Evolutionary conservation across 148 eudicot species (phyloP).

Genomic region (Selenicereus undatus): DNA sequence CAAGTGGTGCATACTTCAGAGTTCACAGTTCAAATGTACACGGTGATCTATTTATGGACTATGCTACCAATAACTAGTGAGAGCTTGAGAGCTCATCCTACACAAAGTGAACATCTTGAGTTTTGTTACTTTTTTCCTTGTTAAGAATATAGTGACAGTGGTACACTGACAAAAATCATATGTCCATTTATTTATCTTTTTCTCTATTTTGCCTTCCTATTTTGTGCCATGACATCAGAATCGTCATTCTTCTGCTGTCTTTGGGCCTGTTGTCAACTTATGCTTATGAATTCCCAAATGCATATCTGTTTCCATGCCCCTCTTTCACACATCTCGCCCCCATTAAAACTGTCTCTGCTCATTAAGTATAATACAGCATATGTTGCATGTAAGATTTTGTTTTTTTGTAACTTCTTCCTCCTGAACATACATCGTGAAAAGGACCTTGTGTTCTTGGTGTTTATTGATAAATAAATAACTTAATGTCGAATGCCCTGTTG

Average conservation of each 20-base stretch:
- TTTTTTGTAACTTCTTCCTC: no score
- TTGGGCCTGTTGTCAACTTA: neutral
- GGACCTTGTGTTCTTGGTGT: no score
- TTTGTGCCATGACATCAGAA: neutral
- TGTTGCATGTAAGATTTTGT: no score
- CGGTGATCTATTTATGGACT: neutral
- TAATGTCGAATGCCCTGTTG: neutral
- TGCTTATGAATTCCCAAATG: neutral
- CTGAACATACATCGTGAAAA: no score
- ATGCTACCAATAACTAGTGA: neutral
- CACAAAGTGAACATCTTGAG: neutral
- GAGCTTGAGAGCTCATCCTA: neutral
- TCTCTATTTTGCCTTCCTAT: neutral
- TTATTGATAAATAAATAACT: no score
- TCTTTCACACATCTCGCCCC: neutral
- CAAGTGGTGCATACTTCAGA: neutral
- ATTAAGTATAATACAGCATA: no score
- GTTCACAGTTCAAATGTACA: neutral
- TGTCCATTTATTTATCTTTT: neutral
- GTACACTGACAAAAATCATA: neutral
- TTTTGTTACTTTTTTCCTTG: neutral
- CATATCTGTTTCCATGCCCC: neutral
- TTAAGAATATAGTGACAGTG: neutral
- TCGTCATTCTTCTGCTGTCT: neutral
- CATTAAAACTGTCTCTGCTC: neutral